phyloP scores from a whole-genome alignment of 768 basidiomycete genomes.

The Lyophyllum semitale region DNA sequence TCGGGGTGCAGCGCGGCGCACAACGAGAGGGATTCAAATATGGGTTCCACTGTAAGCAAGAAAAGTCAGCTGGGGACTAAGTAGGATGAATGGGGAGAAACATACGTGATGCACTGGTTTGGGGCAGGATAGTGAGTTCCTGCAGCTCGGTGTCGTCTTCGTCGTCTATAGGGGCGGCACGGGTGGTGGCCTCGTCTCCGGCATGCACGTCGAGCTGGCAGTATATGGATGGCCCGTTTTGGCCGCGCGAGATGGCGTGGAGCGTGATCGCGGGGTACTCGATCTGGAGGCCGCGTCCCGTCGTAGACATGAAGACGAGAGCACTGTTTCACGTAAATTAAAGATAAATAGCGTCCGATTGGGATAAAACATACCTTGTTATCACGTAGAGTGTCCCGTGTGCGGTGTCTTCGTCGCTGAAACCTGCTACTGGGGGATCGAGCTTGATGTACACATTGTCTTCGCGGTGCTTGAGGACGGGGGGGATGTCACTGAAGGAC shows the following conservation, averaged over 20 bases:
- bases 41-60: constrained; percentile 63
- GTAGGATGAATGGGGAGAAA: constrained; percentile 13
- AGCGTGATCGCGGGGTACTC: constrained; percentile 89
- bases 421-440: constrained; percentile 67
- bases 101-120: constrained; percentile 60
- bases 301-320: constrained; percentile 73
- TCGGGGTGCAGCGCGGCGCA: constrained; percentile 90
- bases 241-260: constrained; percentile 85
- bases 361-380: constrained; percentile 62
- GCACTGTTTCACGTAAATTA: constrained; percentile 44
- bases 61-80: not conserved
- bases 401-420: constrained; percentile 49
- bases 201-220: constrained; percentile 86
- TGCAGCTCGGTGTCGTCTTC: constrained; percentile 58
- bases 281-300: constrained; percentile 78
- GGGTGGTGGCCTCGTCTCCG: constrained; percentile 29
- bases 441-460: constrained; percentile 68
- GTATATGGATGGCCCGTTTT: constrained; percentile 73
- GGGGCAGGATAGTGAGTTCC: constrained; percentile 79
- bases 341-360: not conserved
- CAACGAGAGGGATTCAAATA: constrained; percentile 83
- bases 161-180: constrained; percentile 38
- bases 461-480: constrained; percentile 76
- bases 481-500: constrained; percentile 84
- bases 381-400: constrained; percentile 81